A percentile compares a stretch with the other conserved stretches of the same genome.
phyloP scores from a whole-genome alignment of 345 rosid species.

The Camelina hispida region DNA sequence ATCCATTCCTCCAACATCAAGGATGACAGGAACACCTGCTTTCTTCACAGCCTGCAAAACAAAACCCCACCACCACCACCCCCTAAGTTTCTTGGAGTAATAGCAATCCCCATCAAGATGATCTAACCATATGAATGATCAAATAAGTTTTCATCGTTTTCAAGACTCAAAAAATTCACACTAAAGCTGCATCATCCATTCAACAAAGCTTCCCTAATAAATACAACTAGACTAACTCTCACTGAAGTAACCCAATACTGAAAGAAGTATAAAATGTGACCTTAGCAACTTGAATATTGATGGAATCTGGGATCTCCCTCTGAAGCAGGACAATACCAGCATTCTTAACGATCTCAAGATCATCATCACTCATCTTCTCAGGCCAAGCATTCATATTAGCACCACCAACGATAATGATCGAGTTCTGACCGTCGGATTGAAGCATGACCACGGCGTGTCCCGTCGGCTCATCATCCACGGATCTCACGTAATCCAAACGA shows the following conservation, averaged over 20 bases:
- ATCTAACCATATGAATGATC: not conserved
- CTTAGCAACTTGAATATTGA: conserved; percentile 89
- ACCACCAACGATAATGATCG: conserved; percentile 93
- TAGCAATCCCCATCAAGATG: not conserved
- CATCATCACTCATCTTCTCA: conserved; percentile 53
- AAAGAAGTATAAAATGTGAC: conserved; percentile 39
- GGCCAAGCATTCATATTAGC: conserved; percentile 91
- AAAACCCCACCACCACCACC: conserved; percentile 7
- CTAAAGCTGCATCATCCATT: conserved; percentile 12
- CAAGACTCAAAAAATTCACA: not conserved
- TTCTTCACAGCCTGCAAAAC: conserved; percentile 71
- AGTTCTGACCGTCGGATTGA: conserved; percentile 84
- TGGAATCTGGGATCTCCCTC: conserved; percentile 91
- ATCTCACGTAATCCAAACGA: conserved; percentile 56
- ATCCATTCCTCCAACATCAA: conserved; percentile 99
- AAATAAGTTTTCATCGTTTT: not conserved
- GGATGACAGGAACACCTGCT: conserved; percentile 82
- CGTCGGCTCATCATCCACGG: conserved; percentile 60
- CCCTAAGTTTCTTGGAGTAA: conserved; percentile 8
- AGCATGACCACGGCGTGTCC: conserved; percentile 99
- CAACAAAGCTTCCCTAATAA: not conserved
- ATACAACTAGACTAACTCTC: not conserved
- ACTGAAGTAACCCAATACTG: not conserved
- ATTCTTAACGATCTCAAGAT: conserved; percentile 67
- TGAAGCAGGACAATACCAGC: conserved; percentile 93